Percentiles rank a stretch among this genome's conserved stretches.
Evolutionary conservation across 2,329 filamentous ascomycete species (phyloP).

Genomic region (Malbranchea cinnamomea): DNA sequence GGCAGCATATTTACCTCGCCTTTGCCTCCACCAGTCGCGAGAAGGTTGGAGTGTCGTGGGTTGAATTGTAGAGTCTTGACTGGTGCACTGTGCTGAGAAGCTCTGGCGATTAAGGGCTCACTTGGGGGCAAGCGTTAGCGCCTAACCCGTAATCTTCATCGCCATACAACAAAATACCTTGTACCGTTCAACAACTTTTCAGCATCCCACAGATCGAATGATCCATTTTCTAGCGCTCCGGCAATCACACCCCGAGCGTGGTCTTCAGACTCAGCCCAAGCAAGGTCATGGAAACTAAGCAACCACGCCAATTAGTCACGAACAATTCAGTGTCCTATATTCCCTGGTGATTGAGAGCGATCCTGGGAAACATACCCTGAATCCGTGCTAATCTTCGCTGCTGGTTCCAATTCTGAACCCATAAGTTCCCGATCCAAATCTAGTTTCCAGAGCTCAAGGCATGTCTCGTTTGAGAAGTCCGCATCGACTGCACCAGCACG

Average conservation of each 20-base stretch:
- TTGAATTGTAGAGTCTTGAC: constrained; percentile 97
- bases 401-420: constrained; percentile 69
- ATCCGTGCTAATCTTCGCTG: constrained; percentile 72
- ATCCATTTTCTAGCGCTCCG: constrained; percentile 86
- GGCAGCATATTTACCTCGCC: constrained; percentile 45
- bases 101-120: constrained; percentile 73
- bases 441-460: constrained; percentile 92
- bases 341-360: background rate
- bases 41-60: constrained; percentile 73
- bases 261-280: constrained; percentile 73
- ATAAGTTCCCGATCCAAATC: constrained; percentile 62
- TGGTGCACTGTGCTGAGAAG: constrained; percentile 76
- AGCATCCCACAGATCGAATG: constrained; percentile 86
- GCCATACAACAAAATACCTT: constrained; percentile 21
- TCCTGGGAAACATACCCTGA: constrained; percentile 51
- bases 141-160: background rate
- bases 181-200: constrained; percentile 44
- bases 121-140: constrained; percentile 16
- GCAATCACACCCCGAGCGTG: constrained; percentile 81
- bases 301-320: constrained; percentile 3
- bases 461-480: constrained; percentile 95
- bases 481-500: constrained; percentile 89
- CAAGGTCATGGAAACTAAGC: constrained; percentile 76
- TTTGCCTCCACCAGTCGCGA: constrained; percentile 85
- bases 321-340: constrained; percentile 10